Base-by-base conservation (phyloP, 2,329 filamentous ascomycete species). In the Boeremia exigua region DNA sequence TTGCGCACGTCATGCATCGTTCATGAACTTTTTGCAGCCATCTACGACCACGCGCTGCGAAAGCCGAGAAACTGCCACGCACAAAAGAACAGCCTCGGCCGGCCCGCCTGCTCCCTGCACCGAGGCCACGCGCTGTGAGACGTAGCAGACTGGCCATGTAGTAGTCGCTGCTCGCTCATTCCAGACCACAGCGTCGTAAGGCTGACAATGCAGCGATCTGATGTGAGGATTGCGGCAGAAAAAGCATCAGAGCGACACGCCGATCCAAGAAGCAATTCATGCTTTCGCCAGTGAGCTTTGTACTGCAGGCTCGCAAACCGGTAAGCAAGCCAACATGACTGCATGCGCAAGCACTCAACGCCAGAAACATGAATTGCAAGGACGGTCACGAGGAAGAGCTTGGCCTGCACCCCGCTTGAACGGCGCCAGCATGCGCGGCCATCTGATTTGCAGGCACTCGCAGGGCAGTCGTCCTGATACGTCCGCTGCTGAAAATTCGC, bases 91-190 rank as follows among this genome's bases (percentile, higher is more conserved):
- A 45, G 59, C 50, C 43, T 64, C 65, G 67, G 67, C 52, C 49
- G 52, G 39, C 55, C 19, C 19, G 19, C 52, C 49, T 47, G 43
- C 54, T 43, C 48, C 53, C 42, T 56, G 54, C 45, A 54, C 57
- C 54, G 34, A 56, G 48, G 59, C 65, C 63, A 63, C 46, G 58
- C 52, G 39, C 52, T 55, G 52, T 58, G 56, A 61, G 60, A 66
- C 64, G 63, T 49, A 54, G 44, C 56, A 38, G 58, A 59, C 52
- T 56, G 42, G 34, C 46, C 59, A 61, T 61, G 43, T 56, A 58
- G 43, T 56, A 58, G 58, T 56, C 54, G 60, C 56, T 48, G 50
- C 44, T 25, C 53, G 34, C 53, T 42, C 56, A 40, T 49, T 45
- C 47, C 34, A 33, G 28, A 45, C 27, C 15, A 43, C 36, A 27